Evolutionary conservation across 495 filamentous ascomycete genomes (phyloP).

Genomic region (Penicillium tannophilum): DNA sequence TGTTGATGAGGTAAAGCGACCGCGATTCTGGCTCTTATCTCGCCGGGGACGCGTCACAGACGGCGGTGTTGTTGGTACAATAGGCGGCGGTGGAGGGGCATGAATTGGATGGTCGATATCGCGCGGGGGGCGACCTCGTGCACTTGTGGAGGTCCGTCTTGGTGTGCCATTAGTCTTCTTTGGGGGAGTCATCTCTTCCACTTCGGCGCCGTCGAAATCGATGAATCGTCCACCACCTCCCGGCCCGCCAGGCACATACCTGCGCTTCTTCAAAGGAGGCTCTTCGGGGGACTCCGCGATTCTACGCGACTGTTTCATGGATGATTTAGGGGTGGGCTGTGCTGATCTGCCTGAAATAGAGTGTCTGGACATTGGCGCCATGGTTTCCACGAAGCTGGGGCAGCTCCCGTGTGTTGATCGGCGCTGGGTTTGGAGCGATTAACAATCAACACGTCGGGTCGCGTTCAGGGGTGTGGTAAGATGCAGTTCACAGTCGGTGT

Average conservation of each 20-base stretch:
- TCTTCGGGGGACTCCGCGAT: conserved; percentile 43
- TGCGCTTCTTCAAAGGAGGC: conserved; percentile 54
- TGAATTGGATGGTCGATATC: conserved; percentile 29
- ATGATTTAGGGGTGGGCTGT: conserved; percentile 35
- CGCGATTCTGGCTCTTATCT: conserved; percentile 52
- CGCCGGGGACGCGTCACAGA: conserved; percentile 51
- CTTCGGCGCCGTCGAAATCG: conserved; percentile 65
- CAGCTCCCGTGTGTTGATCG: conserved; percentile 19
- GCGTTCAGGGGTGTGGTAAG: conserved; percentile 18
- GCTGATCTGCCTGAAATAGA: conserved; percentile 37
- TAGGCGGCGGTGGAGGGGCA: conserved; percentile 41
- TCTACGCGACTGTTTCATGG: conserved; percentile 37
- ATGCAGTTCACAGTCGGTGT: neutral
- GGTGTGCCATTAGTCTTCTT: conserved; percentile 20
- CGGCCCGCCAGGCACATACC: conserved; percentile 76
- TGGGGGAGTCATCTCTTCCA: conserved; percentile 44
- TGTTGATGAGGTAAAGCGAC: conserved; percentile 74
- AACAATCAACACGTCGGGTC: conserved; percentile 27
- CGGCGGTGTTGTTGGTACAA: conserved; percentile 45
- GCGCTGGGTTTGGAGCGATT: conserved; percentile 17
- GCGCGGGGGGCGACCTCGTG: conserved; percentile 31
- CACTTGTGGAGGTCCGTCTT: conserved; percentile 29
- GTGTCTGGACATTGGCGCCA: conserved; percentile 28
- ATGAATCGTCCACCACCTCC: conserved; percentile 79
- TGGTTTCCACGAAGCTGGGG: conserved; percentile 18